Evolutionary conservation across 202 grass and related monocot species (phyloP).

Genomic region (Setaria viridis): DNA sequence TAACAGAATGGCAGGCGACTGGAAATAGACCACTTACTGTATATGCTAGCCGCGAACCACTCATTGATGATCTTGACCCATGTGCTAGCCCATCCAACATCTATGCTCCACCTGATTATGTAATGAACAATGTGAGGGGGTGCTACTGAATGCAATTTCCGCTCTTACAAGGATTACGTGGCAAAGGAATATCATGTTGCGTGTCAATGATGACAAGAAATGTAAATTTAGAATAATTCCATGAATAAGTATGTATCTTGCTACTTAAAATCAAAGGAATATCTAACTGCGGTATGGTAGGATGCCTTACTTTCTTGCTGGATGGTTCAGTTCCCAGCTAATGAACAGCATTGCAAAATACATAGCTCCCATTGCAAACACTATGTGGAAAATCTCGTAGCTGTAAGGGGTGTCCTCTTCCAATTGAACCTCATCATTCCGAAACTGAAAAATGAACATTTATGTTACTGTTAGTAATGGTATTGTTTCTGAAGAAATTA

Average conservation of each 20-base stretch:
- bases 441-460: slow-evolving; percentile 56
- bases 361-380: slow-evolving; percentile 95
- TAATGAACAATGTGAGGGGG: slow-evolving; percentile 9
- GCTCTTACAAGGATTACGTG: background rate
- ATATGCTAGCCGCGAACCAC: slow-evolving; percentile 84
- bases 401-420: slow-evolving; percentile 80
- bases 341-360: slow-evolving; percentile 97
- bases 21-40: slow-evolving; percentile 58
- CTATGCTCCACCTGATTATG: slow-evolving; percentile 88
- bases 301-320: slow-evolving; percentile 74
- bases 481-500: background rate
- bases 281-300: background rate
- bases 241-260: background rate
- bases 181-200: background rate
- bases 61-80: slow-evolving; percentile 90
- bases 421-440: slow-evolving; percentile 54
- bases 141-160: background rate
- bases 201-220: background rate
- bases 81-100: slow-evolving; percentile 89
- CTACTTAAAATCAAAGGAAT: background rate
- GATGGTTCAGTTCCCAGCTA: slow-evolving; percentile 86
- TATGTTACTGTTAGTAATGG: background rate
- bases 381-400: slow-evolving; percentile 83
- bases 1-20: background rate
- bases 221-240: background rate